Evolutionary conservation across 73 alveolate genomes (phyloP), one percentile per base, ranked within the genome.

Genomic region (Symbiodinium pilosum): DNA sequence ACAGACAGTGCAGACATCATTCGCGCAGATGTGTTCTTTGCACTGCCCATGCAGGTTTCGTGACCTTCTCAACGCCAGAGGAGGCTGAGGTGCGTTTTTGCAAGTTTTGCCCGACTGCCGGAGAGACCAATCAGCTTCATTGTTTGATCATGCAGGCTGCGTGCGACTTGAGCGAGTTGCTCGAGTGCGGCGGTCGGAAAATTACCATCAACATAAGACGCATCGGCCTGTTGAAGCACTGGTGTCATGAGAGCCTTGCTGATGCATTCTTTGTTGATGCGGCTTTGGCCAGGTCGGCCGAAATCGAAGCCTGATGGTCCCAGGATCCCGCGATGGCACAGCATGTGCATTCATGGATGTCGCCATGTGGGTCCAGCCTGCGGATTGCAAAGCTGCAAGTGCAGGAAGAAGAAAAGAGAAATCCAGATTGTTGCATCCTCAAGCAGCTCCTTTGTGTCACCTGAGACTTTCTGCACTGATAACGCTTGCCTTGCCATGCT

Each of bases 101-200:
- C 93, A 41, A 38, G 52, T 30, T 34, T 54, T 54, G n/a, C 40
- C 69, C 96, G 6, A 69, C 96, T 4, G 77, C 96, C 16, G 96
- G 69, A 51, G 96, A 91, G 96, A 87, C 96, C 0, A 38, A 91
- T 75, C 88, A 38, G 56, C 16, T 86, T 7, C 8, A 75, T 14
- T 12, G 12, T 75, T 28, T 24, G 18, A n/a, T 20, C 36, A 26
- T 11, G 39, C 56, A 91, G 96, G 96, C 56, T 7, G 96, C 96
- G 38, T 64, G 87, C 77, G 96, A 91, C 52, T 40, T 91, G 75
- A n/a, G 52, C 52, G 96, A n/a, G 34, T 20, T 91, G 88, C 96
- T 91, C 81, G 96, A 91, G 39, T 91, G 96, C 30, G 96, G 96
- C 4, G 96, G 96, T 47, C 39, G 96, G 87, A 91, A 36, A 83